phyloP scores from a whole-genome alignment of 2,329 filamentous ascomycete genomes.

The Paraphaeosphaeria sporulosa region DNA sequence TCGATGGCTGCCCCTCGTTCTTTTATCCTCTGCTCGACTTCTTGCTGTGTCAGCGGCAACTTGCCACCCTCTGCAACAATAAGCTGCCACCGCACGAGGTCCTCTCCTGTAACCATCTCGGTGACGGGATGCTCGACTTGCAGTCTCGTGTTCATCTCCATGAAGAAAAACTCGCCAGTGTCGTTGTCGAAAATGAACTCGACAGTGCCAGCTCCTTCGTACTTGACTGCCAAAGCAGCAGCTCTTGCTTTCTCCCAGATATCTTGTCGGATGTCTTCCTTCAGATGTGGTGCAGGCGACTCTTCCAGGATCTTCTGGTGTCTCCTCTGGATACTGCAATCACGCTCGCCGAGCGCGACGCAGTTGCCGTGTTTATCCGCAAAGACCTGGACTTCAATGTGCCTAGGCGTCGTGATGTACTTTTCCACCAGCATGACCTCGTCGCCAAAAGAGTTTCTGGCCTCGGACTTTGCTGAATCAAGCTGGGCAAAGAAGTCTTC shows the following conservation, averaged over 20 bases:
- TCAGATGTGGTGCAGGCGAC: conserved; percentile 68
- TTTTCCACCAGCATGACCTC: conserved; percentile 73
- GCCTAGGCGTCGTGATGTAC: conserved; percentile 71
- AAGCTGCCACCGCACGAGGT: conserved; percentile 95
- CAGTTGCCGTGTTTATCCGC: conserved; percentile 71
- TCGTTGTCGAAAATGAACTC: conserved; percentile 76
- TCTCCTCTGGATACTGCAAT: conserved; percentile 71
- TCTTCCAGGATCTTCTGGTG: conserved; percentile 74
- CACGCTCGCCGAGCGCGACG: conserved; percentile 69
- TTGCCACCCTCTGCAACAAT: conserved; percentile 77
- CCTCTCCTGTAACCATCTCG: conserved; percentile 77
- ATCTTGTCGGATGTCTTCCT: conserved; percentile 66
- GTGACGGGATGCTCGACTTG: conserved; percentile 98
- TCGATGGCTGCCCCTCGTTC: conserved; percentile 88
- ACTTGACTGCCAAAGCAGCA: conserved; percentile 68
- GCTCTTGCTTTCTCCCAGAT: conserved; percentile 71
- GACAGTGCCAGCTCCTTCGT: conserved; percentile 72
- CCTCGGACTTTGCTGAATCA: conserved; percentile 69
- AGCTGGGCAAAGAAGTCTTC: conserved; percentile 68
- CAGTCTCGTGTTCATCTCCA: conserved; percentile 80
- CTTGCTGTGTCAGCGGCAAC: conserved; percentile 70
- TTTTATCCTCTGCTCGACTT: conserved; percentile 74
- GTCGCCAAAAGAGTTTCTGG: conserved; percentile 69
- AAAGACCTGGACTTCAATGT: conserved; percentile 73
- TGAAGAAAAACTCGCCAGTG: conserved; percentile 71